Base-by-base conservation (phyloP, 192 early-diverging fungal genomes). In the Rhizophlyctis rosea region DNA sequence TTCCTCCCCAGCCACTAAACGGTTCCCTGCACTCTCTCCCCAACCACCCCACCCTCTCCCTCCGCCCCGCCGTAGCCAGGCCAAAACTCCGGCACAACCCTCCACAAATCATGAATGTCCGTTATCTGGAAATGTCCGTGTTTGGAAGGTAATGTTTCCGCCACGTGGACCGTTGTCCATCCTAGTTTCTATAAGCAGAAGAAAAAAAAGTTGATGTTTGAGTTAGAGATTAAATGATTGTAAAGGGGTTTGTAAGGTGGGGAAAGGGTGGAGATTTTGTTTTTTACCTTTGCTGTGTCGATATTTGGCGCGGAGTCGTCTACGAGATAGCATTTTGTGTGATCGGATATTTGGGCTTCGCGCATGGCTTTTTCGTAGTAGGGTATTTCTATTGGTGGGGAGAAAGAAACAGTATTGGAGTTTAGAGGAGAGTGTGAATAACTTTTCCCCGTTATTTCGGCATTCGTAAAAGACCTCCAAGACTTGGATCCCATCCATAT, bases 301-400 rank as follows among this genome's bases (percentile, higher is more conserved):
- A 90, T 75, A 61, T 92, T 92, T 7, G 59, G 69, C 2, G 76
- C 76, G 5, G 82, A 80, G 67, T 92, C 90, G 59, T 92, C 90
- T 0, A 87, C 90, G 69, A 92, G 83, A 65, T 81, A 92, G 69
- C 87, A 89, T 34, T 79, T 56, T 21, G 54, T 70, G 3, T 71
- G 59, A 51, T 86, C 81, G 3, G 64, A 54, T 3, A 86, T 81
- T 1, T 82, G 83, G 0, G 90, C 87, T 44, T 86, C 83, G 9
- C 52, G 59, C 88, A 92, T 88, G 4, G 84, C 90, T 34, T 73
- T 73, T 27, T 74, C 65, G 61, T 81, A 88, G 59, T 60, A 68
- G 3, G 39, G 39, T 7, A 44, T 44, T 44, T 44, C 39, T 44
- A 18, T 44, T 44, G 39, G 9, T 7, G 18, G 7, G 18, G 39